phyloP scores from a whole-genome alignment of 2,329 filamentous ascomycete genomes.

The Leptoxyphium fumago region DNA sequence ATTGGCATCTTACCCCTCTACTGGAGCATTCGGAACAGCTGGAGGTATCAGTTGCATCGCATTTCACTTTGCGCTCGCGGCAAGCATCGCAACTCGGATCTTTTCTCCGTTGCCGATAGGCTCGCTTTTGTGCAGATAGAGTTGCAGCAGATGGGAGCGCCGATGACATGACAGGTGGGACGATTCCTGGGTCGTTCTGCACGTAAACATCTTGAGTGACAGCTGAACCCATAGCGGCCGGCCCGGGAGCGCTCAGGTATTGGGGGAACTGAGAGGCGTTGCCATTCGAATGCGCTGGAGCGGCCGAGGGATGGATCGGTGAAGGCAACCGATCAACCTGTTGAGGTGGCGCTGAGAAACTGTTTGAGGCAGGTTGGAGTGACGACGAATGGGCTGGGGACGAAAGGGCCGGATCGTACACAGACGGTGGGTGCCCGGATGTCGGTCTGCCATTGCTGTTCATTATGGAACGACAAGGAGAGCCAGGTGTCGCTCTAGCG shows the following conservation, averaged over 20 bases:
- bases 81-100: conserved; percentile 97
- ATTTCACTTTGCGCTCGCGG: conserved; percentile 68
- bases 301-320: background rate
- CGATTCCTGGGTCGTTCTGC: conserved; percentile 8
- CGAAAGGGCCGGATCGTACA: background rate
- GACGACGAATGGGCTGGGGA: background rate
- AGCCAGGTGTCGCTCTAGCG: no score
- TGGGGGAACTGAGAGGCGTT: background rate
- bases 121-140: conserved; percentile 69
- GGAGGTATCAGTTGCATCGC: conserved; percentile 88
- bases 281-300: background rate
- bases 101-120: conserved; percentile 87
- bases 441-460: background rate
- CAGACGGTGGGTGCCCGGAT: background rate
- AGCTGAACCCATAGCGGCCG: background rate
- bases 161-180: conserved; percentile 17
- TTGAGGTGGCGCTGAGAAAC: background rate
- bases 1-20: conserved; percentile 92
- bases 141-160: conserved; percentile 28
- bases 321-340: background rate
- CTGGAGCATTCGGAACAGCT: conserved; percentile 97
- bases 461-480: background rate
- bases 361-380: background rate
- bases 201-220: background rate
- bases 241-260: background rate